Evolutionary conservation across 2,329 filamentous ascomycete species (phyloP).

Genomic region (Aureobasidium sp.): DNA sequence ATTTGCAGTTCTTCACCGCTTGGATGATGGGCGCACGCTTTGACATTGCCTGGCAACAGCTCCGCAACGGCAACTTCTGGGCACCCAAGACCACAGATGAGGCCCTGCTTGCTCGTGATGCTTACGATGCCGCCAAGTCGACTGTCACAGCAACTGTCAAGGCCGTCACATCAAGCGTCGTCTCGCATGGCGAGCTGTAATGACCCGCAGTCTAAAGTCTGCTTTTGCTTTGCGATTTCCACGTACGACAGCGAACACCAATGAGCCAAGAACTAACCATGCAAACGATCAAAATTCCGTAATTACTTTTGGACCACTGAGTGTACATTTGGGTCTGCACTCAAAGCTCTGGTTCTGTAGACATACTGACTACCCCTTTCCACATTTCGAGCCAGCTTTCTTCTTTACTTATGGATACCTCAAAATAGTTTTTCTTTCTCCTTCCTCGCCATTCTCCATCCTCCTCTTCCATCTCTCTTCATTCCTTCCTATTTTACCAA

Average conservation of each 20-base stretch:
- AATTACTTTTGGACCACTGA: neutral
- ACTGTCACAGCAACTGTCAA: slow-evolving; percentile 10
- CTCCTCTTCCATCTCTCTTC: neutral
- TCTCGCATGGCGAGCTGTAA: slow-evolving; percentile 25
- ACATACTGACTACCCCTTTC: slow-evolving; percentile 5
- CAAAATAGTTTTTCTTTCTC: slow-evolving; percentile 1
- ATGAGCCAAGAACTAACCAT: slow-evolving; percentile 10
- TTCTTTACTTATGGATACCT: slow-evolving; percentile 15
- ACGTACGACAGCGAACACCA: slow-evolving; percentile 6
- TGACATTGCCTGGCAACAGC: slow-evolving; percentile 57
- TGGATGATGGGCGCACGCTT: slow-evolving; percentile 78
- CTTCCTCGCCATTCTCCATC: neutral
- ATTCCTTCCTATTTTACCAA: slow-evolving; percentile 28
- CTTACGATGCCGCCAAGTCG: slow-evolving; percentile 10
- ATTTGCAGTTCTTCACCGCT: slow-evolving; percentile 61
- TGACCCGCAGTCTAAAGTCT: neutral
- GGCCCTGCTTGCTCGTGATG: slow-evolving; percentile 10
- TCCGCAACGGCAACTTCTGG: slow-evolving; percentile 44
- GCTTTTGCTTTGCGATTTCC: neutral
- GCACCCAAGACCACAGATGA: slow-evolving; percentile 27
- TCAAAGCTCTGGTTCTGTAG: neutral
- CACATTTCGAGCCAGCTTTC: slow-evolving; percentile 5
- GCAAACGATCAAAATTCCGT: neutral
- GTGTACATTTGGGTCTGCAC: neutral
- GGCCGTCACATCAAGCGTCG: slow-evolving; percentile 16